Evolutionary conservation across 495 filamentous ascomycete species (phyloP), one percentile per base, ranked within the genome.

Genomic region (Hyaloscypha bicolor): DNA sequence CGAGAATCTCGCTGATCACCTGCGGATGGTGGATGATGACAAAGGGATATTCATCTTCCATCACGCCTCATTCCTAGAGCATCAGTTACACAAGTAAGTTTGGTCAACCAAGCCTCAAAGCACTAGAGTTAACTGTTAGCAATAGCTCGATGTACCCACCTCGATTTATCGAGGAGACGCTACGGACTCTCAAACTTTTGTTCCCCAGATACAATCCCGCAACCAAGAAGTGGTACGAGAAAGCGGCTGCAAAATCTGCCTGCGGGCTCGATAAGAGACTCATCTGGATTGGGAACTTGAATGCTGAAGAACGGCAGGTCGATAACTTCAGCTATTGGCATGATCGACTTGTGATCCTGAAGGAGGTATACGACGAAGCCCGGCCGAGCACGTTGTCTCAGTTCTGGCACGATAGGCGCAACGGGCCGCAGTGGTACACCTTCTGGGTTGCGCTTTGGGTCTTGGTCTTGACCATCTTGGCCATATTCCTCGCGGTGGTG

Each of bases 361-460:
- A 86, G 69, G 72, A 82, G 60, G 76, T 74, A 0, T 86, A 82
- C 61, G 85, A 88, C 68, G 77, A 87, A 39, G 70, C 82, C 0
- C 71, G 74, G 37, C 85, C 85, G 16, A 69, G 63, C 9, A 83
- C 66, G 2, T 55, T 86, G 1, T 70, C 65, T 3, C 81, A 86
- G 69, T 83, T 80, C 79, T 86, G 83, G 82, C 69, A 76, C 42
- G 83, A 87, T 69, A 66, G 82, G 60, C 71, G 85, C 4, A 82
- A 83, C 60, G 74, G 76, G 11, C 76, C 79, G 0, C 81, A 86
- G 69, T 86, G 82, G 81, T 85, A 83, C 62, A 82, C 82, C 9
- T 83, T 86, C 55, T 87, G 85, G 85, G 77, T 84, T 11, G 84
- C 83, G 1, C 74, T 82, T 4, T 48, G 80, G 19, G 80, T 82